Percentiles rank a stretch among this genome's conserved stretches.
phyloP scores from a whole-genome alignment of 129 eudicot species.

The Arctium lappa region DNA sequence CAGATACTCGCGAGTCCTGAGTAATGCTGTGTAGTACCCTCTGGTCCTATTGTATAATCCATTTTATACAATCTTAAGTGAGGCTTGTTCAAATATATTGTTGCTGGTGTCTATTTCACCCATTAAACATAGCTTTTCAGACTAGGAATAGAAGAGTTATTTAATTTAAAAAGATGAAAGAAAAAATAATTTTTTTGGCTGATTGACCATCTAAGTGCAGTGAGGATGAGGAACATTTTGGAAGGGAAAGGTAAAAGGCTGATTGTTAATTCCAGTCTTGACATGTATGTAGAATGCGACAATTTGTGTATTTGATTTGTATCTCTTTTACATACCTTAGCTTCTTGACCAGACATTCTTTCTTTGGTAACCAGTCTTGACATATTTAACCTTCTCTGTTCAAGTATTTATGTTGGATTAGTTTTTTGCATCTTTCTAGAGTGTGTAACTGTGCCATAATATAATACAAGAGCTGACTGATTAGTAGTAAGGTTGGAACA shows the following conservation, averaged over 20 bases:
- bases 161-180: not conserved
- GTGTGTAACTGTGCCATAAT: not conserved
- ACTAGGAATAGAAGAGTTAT: not conserved
- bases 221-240: not conserved
- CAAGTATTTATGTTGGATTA: not conserved
- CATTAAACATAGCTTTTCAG: not conserved
- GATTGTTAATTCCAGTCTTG: not conserved
- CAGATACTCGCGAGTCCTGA: not conserved
- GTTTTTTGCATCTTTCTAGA: not conserved
- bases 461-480: not conserved
- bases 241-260: not conserved
- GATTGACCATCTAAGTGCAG: not conserved
- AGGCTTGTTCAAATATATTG: not conserved
- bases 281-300: not conserved
- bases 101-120: not conserved
- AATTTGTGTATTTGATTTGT: not conserved
- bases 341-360: not conserved
- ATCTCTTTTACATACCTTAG: constrained; percentile 8
- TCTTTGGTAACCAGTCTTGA: not conserved
- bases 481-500: not conserved
- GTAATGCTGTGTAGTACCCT: not conserved
- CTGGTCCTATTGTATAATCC: not conserved
- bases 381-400: constrained; percentile 1
- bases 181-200: not conserved
- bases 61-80: not conserved